Evolutionary conservation across 208 protist genomes (phyloP).

Genomic region (Crithidia expoeki): DNA sequence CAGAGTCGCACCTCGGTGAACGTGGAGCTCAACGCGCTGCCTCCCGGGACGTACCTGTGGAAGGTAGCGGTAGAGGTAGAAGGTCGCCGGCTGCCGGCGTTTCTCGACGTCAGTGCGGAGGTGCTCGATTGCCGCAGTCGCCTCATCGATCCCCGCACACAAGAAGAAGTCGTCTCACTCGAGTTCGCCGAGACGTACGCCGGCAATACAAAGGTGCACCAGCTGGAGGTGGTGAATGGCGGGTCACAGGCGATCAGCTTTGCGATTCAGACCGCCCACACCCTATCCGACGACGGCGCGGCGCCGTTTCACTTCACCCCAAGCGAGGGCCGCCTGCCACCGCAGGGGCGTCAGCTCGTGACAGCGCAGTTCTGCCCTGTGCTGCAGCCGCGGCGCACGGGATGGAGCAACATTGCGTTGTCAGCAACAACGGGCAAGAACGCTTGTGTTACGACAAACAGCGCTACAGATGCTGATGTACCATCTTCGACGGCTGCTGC

Average conservation of each 20-base stretch:
- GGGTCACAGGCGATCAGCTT: slow-evolving; percentile 82
- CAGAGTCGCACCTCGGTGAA: slow-evolving; percentile 49
- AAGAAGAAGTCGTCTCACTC: slow-evolving; percentile 61
- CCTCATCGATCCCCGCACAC: slow-evolving; percentile 63
- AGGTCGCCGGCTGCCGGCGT: slow-evolving; percentile 38
- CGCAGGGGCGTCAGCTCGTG: slow-evolving; percentile 50
- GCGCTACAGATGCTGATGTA: not conserved
- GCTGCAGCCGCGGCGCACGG: slow-evolving; percentile 49
- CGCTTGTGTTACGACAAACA: slow-evolving; percentile 12
- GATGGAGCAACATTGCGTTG: slow-evolving; percentile 61
- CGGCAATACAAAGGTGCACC: slow-evolving; percentile 52
- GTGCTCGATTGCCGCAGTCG: slow-evolving; percentile 79
- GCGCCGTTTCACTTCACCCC: slow-evolving; percentile 78
- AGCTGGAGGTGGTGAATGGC: slow-evolving; percentile 71
- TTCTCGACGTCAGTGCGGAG: slow-evolving; percentile 57
- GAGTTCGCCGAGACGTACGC: slow-evolving; percentile 71
- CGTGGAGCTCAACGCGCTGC: slow-evolving; percentile 60
- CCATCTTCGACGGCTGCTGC: not conserved
- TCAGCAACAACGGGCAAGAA: not conserved
- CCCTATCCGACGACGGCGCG: slow-evolving; percentile 41
- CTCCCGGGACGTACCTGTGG: slow-evolving; percentile 50
- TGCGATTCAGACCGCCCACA: slow-evolving; percentile 73
- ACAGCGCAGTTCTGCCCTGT: slow-evolving; percentile 77
- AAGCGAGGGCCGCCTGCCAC: slow-evolving; percentile 72
- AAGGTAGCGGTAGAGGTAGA: slow-evolving; percentile 53